Conservation (phyloP, 441 rosid genomes). For the Adansonia gregorii region DNA sequence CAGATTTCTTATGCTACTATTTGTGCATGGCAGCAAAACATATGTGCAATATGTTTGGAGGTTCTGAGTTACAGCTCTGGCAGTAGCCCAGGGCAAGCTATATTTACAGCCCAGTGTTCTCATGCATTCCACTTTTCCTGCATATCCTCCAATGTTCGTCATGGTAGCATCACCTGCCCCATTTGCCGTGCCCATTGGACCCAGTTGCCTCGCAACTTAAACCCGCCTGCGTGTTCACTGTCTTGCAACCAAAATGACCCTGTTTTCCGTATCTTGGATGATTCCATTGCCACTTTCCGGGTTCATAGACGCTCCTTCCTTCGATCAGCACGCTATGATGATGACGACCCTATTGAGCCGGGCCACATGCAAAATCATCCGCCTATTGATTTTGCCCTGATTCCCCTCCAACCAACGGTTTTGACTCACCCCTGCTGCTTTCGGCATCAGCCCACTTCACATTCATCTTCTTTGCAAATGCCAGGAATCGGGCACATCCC, state of each 20-base stretch:
- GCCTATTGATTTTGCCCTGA: slow-evolving; percentile 57
- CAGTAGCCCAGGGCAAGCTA: slow-evolving; percentile 63
- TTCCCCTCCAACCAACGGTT: slow-evolving; percentile 45
- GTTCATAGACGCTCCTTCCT: slow-evolving; percentile 74
- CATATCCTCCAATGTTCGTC: slow-evolving; percentile 84
- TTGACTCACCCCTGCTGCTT: slow-evolving; percentile 40
- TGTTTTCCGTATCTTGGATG: slow-evolving; percentile 66
- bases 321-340: slow-evolving; percentile 78
- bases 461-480: slow-evolving; percentile 39
- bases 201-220: slow-evolving; percentile 75
- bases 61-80: slow-evolving; percentile 59
- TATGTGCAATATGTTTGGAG: slow-evolving; percentile 84
- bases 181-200: slow-evolving; percentile 94
- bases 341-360: slow-evolving; percentile 78
- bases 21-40: slow-evolving; percentile 44
- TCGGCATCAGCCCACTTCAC: slow-evolving; percentile 35
- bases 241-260: slow-evolving; percentile 63
- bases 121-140: slow-evolving; percentile 82
- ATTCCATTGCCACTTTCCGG: slow-evolving; percentile 73
- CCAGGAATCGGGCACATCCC: slow-evolving; percentile 26
- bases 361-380: slow-evolving; percentile 46
- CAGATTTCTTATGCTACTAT: not conserved
- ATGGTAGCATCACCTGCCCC: slow-evolving; percentile 85
- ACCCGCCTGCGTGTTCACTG: slow-evolving; percentile 48
- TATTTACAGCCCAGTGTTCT: slow-evolving; percentile 85